Evolutionary conservation across 164 flowering plant genomes (phyloP).

Genomic region (Buxus sempervirens): DNA sequence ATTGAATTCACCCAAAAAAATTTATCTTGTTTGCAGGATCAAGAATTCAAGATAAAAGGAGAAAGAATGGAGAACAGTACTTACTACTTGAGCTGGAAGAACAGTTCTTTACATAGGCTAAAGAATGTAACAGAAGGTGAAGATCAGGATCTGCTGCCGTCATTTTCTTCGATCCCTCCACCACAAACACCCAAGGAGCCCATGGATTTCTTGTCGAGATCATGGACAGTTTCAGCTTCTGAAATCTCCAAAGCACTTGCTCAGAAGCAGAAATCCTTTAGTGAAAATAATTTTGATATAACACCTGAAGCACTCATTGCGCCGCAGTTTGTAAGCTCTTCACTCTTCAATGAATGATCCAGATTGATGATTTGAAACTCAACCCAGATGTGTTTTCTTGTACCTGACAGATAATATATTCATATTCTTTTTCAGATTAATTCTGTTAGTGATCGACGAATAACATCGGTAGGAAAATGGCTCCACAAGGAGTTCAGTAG

Average conservation of each 20-base stretch:
- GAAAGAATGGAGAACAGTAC: conserved; percentile 34
- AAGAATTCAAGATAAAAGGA: no score
- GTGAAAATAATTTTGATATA: conserved; percentile 20
- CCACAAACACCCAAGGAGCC: conserved; percentile 94
- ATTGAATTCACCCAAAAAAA: no score
- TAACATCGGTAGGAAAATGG: conserved; percentile 67
- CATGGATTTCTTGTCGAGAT: conserved; percentile 88
- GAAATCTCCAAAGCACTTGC: conserved; percentile 82
- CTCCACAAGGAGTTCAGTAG: conserved; percentile 51
- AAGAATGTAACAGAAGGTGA: conserved; percentile 37
- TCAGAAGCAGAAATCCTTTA: conserved; percentile 40
- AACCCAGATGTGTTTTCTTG: no score
- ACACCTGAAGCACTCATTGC: conserved; percentile 24
- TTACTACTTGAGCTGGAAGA: conserved; percentile 23
- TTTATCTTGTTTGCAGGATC: background rate
- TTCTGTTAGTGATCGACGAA: conserved; percentile 20
- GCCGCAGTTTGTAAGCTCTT: conserved; percentile 41
- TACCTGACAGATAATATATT: background rate
- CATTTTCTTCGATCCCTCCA: conserved; percentile 49
- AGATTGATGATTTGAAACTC: background rate
- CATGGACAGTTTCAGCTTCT: conserved; percentile 86
- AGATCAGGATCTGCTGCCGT: conserved; percentile 21
- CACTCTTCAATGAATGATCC: no score
- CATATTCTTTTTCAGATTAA: conserved; percentile 17
- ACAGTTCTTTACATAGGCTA: conserved; percentile 21